Evolutionary conservation across 371 early-diverging fungal genomes (phyloP).

Genomic region (Apophysomyces trapeziformis): DNA sequence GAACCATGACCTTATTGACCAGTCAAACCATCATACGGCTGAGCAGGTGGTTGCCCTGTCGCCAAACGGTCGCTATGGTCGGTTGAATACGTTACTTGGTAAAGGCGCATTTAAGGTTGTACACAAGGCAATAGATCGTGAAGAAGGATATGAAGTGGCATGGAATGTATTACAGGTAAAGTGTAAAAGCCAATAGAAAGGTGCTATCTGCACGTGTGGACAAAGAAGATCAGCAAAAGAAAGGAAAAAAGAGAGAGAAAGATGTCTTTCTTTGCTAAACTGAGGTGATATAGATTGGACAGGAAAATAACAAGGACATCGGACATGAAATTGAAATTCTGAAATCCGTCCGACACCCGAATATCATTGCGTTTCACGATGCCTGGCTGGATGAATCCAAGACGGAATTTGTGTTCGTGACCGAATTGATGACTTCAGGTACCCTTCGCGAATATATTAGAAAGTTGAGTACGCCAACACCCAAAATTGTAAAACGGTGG

Average conservation of each 20-base stretch:
- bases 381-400: constrained; percentile 71
- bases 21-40: constrained; percentile 51
- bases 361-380: constrained; percentile 87
- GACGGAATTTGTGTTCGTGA: constrained; percentile 83
- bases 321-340: constrained; percentile 83
- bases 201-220: constrained; percentile 32
- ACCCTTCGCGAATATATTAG: constrained; percentile 77
- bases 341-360: constrained; percentile 81
- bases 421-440: constrained; percentile 95
- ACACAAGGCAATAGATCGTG: constrained; percentile 89
- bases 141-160: constrained; percentile 93
- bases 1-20: constrained; percentile 37
- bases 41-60: constrained; percentile 75
- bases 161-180: constrained; percentile 82
- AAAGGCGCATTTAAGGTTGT: constrained; percentile 91
- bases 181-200: constrained; percentile 12
- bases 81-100: constrained; percentile 62
- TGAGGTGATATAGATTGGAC: constrained; percentile 52
- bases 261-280: constrained; percentile 6
- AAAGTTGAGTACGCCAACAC: constrained; percentile 68
- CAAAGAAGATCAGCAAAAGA: constrained; percentile 43
- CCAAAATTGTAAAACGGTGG: constrained; percentile 82
- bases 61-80: constrained; percentile 72
- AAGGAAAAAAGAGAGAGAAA: constrained; percentile 3
- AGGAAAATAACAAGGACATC: constrained; percentile 71